Percentiles rank a stretch among this genome's conserved stretches.
Conservation (phyloP, 179 eudicot species). For the Heliamphora pulchella region DNA sequence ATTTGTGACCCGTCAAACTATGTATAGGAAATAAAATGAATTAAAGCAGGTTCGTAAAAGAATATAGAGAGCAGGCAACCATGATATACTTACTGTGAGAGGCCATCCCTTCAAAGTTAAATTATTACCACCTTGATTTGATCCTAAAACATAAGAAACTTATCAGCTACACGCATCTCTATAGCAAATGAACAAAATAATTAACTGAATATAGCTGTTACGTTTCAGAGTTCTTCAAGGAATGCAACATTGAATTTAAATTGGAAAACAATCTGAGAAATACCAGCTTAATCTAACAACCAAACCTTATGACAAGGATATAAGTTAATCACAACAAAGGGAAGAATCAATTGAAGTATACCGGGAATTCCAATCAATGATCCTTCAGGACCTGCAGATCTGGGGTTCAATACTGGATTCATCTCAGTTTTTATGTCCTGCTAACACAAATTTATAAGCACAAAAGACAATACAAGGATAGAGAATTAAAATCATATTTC, state of each 20-base stretch:
- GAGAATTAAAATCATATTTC: background rate
- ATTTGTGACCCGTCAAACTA: background rate
- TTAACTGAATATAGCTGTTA: background rate
- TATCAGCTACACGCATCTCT: conserved; percentile 15
- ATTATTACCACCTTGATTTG: conserved; percentile 76
- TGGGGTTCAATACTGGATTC: conserved; percentile 62
- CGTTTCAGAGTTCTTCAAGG: background rate
- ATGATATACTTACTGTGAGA: conserved; percentile 56
- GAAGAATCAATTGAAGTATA: conserved; percentile 23
- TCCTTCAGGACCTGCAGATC: conserved; percentile 77
- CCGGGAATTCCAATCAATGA: conserved; percentile 84
- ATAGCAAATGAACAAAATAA: background rate
- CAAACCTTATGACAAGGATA: background rate
- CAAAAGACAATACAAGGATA: background rate
- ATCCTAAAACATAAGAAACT: conserved; percentile 40
- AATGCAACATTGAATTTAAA: background rate
- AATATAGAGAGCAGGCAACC: background rate
- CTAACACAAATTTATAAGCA: background rate
- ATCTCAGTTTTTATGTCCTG: conserved; percentile 88
- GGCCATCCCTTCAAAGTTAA: conserved; percentile 94
- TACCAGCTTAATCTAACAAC: background rate
- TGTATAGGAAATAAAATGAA: too few relatives aligned
- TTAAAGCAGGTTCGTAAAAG: background rate
- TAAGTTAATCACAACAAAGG: background rate
- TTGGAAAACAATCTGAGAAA: background rate